Percentiles rank a stretch among this genome's conserved stretches.
phyloP scores from a whole-genome alignment of 768 basidiomycete species.

The Leccinum barrowsii region DNA sequence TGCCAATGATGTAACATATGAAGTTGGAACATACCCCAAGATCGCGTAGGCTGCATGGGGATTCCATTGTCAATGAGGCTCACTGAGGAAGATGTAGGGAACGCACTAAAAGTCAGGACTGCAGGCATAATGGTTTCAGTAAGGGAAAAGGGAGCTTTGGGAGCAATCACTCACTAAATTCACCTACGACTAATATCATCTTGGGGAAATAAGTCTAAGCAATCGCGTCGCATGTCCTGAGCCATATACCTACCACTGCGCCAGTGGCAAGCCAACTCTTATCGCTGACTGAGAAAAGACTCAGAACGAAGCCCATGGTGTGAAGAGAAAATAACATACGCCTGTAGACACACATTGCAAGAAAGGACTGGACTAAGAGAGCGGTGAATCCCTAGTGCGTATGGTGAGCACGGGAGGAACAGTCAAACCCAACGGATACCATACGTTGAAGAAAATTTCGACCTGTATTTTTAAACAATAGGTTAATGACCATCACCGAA shows the following conservation, averaged over 20 bases:
- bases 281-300: conserved; percentile 44
- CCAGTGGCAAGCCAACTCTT: conserved; percentile 40
- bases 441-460: conserved; percentile 52
- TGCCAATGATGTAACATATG: background rate
- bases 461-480: conserved; percentile 29
- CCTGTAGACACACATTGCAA: conserved; percentile 50
- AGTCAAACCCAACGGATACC: background rate
- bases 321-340: conserved; percentile 30
- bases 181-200: conserved; percentile 36
- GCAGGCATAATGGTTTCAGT: conserved; percentile 5
- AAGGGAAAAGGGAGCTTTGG: too few relatives aligned
- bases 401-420: background rate
- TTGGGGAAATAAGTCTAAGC: conserved; percentile 1
- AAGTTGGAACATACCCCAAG: conserved; percentile 33
- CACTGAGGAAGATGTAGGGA: background rate
- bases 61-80: conserved; percentile 2
- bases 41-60: conserved; percentile 33
- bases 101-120: conserved; percentile 37
- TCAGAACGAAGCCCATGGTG: background rate
- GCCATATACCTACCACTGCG: conserved; percentile 28
- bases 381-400: conserved; percentile 41
- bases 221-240: background rate
- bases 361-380: conserved; percentile 56
- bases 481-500: background rate
- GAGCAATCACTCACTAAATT: conserved; percentile 34